Evolutionary conservation across 305 asterid genomes (phyloP).

Genomic region (Withania somnifera): DNA sequence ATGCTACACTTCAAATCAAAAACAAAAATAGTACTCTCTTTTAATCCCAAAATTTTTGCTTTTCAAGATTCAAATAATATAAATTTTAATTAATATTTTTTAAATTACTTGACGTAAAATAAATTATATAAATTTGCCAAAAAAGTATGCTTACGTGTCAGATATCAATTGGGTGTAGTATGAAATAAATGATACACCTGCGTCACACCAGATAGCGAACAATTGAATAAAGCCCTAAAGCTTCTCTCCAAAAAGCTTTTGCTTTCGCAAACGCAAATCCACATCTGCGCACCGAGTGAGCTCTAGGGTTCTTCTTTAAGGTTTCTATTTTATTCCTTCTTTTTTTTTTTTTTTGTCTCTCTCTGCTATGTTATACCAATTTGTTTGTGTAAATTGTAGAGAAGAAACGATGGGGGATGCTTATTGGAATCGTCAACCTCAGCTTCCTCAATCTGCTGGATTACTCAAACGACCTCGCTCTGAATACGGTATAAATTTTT

Average conservation of each 20-base stretch:
- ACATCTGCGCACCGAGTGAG: neutral
- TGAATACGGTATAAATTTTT: conserved; percentile 20
- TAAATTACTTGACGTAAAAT: too few species aligned
- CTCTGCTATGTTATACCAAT: neutral
- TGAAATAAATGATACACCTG: too few species aligned
- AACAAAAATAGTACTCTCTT: too few species aligned
- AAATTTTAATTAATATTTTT: too few species aligned
- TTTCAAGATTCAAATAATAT: too few species aligned
- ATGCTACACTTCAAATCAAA: too few species aligned
- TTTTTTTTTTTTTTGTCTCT: neutral
- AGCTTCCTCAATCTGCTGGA: conserved; percentile 18
- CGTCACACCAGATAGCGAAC: too few species aligned
- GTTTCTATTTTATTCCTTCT: neutral
- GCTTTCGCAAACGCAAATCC: neutral
- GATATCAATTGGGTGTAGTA: too few species aligned
- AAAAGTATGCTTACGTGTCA: too few species aligned
- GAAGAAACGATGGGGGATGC: conserved; percentile 28
- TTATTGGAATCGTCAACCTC: conserved; percentile 27
- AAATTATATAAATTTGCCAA: too few species aligned
- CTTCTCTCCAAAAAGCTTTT: neutral
- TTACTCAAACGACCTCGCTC: conserved; percentile 35
- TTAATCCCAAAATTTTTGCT: too few species aligned
- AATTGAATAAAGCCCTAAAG: too few species aligned
- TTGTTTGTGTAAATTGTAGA: neutral
- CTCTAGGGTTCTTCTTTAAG: neutral